Conservation (phyloP, 1,139 yeast species). For the Candida sp. region DNA sequence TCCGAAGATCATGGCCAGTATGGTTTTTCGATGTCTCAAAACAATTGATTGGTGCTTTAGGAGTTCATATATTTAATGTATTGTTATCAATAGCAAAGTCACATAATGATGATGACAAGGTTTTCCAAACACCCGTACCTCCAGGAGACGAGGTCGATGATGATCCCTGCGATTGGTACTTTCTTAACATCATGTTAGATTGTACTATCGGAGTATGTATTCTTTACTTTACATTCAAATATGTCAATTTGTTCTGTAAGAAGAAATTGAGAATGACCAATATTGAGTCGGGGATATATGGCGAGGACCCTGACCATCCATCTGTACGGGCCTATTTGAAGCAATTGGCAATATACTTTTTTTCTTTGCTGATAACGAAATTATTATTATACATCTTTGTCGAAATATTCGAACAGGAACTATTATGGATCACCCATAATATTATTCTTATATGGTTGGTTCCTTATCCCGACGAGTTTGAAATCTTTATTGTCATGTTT, state of each 20-base stretch:
- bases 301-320: slow-evolving; percentile 58
- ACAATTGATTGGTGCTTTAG: slow-evolving; percentile 83
- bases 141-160: slow-evolving; percentile 18
- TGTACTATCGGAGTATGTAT: slow-evolving; percentile 95
- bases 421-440: slow-evolving; percentile 45
- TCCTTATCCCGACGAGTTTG: slow-evolving; percentile 70
- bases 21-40: slow-evolving; percentile 92
- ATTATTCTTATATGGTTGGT: slow-evolving; percentile 70
- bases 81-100: slow-evolving; percentile 59
- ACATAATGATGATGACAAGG: slow-evolving; percentile 14
- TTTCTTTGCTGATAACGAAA: slow-evolving; percentile 63
- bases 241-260: slow-evolving; percentile 42
- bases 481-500: slow-evolving; percentile 83
- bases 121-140: slow-evolving; percentile 2
- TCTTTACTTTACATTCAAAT: slow-evolving; percentile 51
- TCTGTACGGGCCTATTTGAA: slow-evolving; percentile 60
- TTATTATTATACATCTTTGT: slow-evolving; percentile 41
- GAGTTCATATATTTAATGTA: slow-evolving; percentile 80
- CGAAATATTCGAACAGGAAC: slow-evolving; percentile 36
- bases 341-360: slow-evolving; percentile 68
- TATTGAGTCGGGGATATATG: slow-evolving; percentile 84
- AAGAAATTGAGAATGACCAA: slow-evolving; percentile 36
- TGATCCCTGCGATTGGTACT: slow-evolving; percentile 89
- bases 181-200: slow-evolving; percentile 80
- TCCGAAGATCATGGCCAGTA: slow-evolving; percentile 77